phyloP scores from a whole-genome alignment of 805 yeast species.

The Yarrowia divulgata region DNA sequence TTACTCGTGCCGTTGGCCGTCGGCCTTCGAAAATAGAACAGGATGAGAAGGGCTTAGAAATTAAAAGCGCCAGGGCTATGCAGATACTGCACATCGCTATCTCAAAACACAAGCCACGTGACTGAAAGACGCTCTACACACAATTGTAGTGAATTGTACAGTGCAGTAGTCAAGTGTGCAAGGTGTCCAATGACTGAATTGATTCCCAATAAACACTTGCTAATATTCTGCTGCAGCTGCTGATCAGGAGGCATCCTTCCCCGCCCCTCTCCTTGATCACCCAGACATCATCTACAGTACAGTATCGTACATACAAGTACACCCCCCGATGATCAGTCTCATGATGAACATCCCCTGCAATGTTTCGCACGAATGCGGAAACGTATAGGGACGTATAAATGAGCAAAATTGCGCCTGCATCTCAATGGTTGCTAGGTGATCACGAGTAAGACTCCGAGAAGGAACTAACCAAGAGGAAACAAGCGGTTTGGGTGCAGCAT shows the following conservation, averaged over 20 bases:
- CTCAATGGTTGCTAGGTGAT: not conserved
- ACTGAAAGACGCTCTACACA: no score
- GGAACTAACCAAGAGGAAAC: not conserved
- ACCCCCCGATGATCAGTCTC: not conserved
- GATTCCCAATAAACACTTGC: not conserved
- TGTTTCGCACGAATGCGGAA: constrained; percentile 1
- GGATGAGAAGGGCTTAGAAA: not conserved
- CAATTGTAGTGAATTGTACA: no score
- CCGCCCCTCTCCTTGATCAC: not conserved
- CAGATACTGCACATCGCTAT: no score
- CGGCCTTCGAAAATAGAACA: not conserved
- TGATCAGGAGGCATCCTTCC: not conserved
- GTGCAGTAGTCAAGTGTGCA: no score
- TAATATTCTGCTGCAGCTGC: not conserved
- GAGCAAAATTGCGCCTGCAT: constrained; percentile 4
- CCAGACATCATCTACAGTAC: not conserved
- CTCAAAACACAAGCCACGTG: no score
- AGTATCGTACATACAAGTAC: not conserved
- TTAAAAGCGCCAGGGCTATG: no score
- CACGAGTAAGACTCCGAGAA: not conserved
- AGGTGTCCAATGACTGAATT: no score
- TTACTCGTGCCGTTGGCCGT: not conserved
- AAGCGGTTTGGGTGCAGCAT: not conserved
- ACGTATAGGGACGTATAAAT: not conserved
- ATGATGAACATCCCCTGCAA: not conserved